Conservation (phyloP, 2,329 filamentous ascomycete genomes). For the Ceratocystis smalleyi region DNA sequence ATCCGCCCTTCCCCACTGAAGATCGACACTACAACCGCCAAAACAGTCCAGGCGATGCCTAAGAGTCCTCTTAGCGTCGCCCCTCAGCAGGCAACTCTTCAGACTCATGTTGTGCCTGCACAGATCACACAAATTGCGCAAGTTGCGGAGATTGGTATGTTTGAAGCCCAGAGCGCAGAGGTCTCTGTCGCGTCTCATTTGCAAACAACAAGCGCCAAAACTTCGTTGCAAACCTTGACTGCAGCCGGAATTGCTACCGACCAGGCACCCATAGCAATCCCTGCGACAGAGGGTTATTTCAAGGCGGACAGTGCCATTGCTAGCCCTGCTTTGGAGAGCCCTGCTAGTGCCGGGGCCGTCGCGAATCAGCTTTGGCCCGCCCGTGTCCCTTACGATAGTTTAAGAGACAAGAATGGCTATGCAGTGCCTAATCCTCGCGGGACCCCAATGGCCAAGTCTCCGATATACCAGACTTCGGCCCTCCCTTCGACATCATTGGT, state of each 20-base stretch:
- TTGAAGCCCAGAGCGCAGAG: not conserved
- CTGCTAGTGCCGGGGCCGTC: constrained; percentile 1
- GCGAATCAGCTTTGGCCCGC: constrained; percentile 10
- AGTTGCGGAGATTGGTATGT: not conserved
- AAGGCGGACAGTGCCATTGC: not conserved
- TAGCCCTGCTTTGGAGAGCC: not conserved
- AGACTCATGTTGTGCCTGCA: constrained; percentile 1
- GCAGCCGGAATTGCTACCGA: not conserved
- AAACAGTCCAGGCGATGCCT: constrained; percentile 7
- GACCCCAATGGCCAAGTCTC: not conserved
- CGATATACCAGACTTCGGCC: not conserved
- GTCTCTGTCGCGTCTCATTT: not conserved
- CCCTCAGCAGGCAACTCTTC: constrained; percentile 6
- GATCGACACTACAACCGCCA: not conserved
- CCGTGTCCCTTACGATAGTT: constrained; percentile 7
- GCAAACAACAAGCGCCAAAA: not conserved
- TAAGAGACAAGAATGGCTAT: constrained; percentile 9
- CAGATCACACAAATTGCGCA: not conserved
- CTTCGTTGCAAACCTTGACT: not conserved
- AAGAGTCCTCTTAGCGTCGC: constrained; percentile 12
- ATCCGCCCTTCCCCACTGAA: constrained; percentile 12
- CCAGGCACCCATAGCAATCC: not conserved
- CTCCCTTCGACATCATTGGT: not conserved
- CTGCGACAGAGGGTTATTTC: not conserved
- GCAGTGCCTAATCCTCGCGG: constrained; percentile 7